A percentile compares a stretch with the other conserved stretches of the same genome.
These are phyloP conservation scores for Heracleum sosnowskyi DNA, from an alignment of 129 eudicot genomes.

Conservation along the genomic window DNA sequence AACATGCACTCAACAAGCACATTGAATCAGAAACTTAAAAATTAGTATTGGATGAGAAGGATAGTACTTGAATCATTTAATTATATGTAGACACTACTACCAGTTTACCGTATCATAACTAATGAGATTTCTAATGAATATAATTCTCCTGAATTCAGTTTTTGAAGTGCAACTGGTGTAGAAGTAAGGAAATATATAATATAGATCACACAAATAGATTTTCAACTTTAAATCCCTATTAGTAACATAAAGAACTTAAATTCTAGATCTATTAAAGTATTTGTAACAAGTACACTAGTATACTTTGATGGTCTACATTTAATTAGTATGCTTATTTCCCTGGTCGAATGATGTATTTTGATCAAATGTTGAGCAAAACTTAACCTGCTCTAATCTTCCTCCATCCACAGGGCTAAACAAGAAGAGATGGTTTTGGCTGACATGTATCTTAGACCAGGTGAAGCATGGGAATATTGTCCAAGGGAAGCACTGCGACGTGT, in stretches of 20 bases:
- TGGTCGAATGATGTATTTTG: neutral
- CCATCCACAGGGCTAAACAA: slow-evolving; percentile 52
- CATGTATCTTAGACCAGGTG: slow-evolving; percentile 75
- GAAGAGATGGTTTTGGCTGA: slow-evolving; percentile 98
- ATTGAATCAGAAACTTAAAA: neutral
- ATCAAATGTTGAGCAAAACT: neutral
- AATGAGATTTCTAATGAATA: neutral
- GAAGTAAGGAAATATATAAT: neutral
- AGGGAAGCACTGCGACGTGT: slow-evolving; percentile 78
- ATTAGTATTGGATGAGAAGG: neutral
- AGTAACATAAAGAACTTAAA: neutral
- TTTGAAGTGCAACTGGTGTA: neutral
- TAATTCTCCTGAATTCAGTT: neutral
- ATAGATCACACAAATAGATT: neutral
- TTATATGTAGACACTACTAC: neutral
- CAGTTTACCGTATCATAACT: neutral
- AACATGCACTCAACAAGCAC: neutral
- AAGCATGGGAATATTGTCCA: slow-evolving; percentile 94
- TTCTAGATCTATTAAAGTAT: neutral
- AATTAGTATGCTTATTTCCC: neutral
- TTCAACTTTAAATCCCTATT: neutral
- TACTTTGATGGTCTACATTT: neutral
- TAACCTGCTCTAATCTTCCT: neutral
- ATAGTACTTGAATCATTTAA: neutral
- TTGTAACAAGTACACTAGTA: neutral